A percentile compares a stretch with the other conserved stretches of the same genome.
Conservation (phyloP, 2,329 filamentous ascomycete genomes). For the Exophiala lecanii-corni region DNA sequence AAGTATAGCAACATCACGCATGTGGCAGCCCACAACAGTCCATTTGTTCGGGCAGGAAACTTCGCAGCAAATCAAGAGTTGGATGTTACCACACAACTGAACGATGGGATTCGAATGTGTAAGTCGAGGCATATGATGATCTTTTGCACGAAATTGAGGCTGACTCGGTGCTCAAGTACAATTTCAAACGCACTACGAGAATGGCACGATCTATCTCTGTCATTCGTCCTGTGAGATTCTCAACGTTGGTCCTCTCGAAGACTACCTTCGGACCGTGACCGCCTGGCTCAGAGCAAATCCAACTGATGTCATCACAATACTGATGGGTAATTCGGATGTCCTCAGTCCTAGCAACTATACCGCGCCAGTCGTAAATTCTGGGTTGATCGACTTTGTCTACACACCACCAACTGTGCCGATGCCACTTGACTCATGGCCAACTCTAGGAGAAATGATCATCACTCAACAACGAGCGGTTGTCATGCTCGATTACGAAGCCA, state of each 20-base stretch:
- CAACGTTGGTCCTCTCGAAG: constrained; percentile 71
- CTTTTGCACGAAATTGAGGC: constrained; percentile 4
- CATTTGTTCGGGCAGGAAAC: constrained; percentile 66
- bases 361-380: constrained; percentile 64
- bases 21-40: constrained; percentile 75
- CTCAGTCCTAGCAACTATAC: constrained; percentile 62
- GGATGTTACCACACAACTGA: constrained; percentile 63
- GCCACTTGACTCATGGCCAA: constrained; percentile 74
- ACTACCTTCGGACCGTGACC: constrained; percentile 65
- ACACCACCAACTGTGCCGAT: constrained; percentile 67
- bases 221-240: constrained; percentile 79
- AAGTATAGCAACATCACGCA: constrained; percentile 79
- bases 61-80: constrained; percentile 71
- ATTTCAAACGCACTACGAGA: constrained; percentile 54
- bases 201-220: constrained; percentile 68
- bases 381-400: constrained; percentile 70
- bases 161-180: constrained; percentile 46
- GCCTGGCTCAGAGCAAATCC: constrained; percentile 72
- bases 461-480: constrained; percentile 66
- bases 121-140: constrained; percentile 26
- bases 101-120: constrained; percentile 64
- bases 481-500: constrained; percentile 80
- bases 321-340: constrained; percentile 80
- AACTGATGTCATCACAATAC: constrained; percentile 80
- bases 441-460: constrained; percentile 70